A percentile compares a stretch with the other conserved stretches of the same genome.
Evolutionary conservation across 495 filamentous ascomycete species (phyloP).

Genomic region (Talaromyces liani): DNA sequence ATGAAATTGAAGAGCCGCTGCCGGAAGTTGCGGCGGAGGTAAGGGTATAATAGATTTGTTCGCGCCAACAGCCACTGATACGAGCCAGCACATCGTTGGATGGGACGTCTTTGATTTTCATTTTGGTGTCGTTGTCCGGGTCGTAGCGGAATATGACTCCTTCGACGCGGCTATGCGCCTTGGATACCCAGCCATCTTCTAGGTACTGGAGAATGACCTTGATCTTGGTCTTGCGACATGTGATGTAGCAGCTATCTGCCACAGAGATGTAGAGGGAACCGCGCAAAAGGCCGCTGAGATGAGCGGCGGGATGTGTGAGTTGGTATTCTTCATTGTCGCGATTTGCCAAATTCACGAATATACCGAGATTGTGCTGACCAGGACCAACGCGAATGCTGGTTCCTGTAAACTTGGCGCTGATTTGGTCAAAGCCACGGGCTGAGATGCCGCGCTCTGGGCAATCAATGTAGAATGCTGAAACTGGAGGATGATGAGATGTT

Average conservation of each 20-base stretch:
- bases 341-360: conserved; percentile 80
- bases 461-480: conserved; percentile 91
- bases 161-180: conserved; percentile 82
- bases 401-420: conserved; percentile 96
- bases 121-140: conserved; percentile 68
- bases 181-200: conserved; percentile 91
- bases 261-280: conserved; percentile 81
- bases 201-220: conserved; percentile 88
- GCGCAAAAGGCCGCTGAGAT: conserved; percentile 79
- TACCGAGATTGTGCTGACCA: conserved; percentile 88
- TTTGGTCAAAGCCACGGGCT: conserved; percentile 87
- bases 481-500: conserved; percentile 96
- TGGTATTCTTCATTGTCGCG: conserved; percentile 86
- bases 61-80: conserved; percentile 78
- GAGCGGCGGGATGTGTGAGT: conserved; percentile 88
- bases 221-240: conserved; percentile 76
- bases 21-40: conserved; percentile 28
- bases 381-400: conserved; percentile 87
- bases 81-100: conserved; percentile 76
- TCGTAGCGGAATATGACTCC: conserved; percentile 88
- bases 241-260: conserved; percentile 77
- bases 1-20: neutral
- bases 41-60: conserved; percentile 59
- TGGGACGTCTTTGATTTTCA: conserved; percentile 74
- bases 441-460: conserved; percentile 86